These are phyloP conservation scores for Puccinia hordei DNA, from an alignment of 1,284 basidiomycete species.

Conservation along the genomic window DNA sequence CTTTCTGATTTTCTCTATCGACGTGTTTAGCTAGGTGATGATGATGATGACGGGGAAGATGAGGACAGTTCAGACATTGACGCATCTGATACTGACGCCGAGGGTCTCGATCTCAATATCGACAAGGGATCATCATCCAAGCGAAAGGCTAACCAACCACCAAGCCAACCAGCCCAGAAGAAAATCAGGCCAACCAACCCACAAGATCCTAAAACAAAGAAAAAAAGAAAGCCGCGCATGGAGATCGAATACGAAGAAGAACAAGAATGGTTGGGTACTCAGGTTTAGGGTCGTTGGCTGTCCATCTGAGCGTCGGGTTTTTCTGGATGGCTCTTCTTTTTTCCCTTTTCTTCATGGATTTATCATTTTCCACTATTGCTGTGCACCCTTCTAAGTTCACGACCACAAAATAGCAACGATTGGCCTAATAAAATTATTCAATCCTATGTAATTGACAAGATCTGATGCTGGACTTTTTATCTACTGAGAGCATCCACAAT, in stretches of 20 bases:
- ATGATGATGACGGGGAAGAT: slow-evolving; percentile 2
- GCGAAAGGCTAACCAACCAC: slow-evolving; percentile 15
- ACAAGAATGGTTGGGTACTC: slow-evolving; percentile 32
- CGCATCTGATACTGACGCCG: neutral
- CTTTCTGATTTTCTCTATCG: neutral
- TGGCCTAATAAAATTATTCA: too few species aligned
- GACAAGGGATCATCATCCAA: slow-evolving; percentile 7
- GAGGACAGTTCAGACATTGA: slow-evolving; percentile 6
- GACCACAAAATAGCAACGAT: too few species aligned
- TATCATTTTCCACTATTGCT: too few species aligned
- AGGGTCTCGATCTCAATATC: slow-evolving; percentile 39
- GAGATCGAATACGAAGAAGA: slow-evolving; percentile 50
- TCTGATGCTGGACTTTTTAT: too few species aligned
- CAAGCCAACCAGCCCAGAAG: neutral
- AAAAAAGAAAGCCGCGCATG: slow-evolving; percentile 22
- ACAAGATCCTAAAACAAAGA: slow-evolving; percentile 30
- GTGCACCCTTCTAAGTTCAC: too few species aligned
- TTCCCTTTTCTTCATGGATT: too few species aligned
- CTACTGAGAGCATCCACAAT: too few species aligned
- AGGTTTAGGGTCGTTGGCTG: neutral
- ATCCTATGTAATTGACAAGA: too few species aligned
- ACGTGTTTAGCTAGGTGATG: neutral
- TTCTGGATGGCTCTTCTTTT: too few species aligned
- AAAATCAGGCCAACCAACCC: slow-evolving; percentile 4
- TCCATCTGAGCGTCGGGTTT: too few species aligned